Evolutionary conservation across 352 stramenopile species (phyloP).

Genomic region (Thraustochytrium striatum): DNA sequence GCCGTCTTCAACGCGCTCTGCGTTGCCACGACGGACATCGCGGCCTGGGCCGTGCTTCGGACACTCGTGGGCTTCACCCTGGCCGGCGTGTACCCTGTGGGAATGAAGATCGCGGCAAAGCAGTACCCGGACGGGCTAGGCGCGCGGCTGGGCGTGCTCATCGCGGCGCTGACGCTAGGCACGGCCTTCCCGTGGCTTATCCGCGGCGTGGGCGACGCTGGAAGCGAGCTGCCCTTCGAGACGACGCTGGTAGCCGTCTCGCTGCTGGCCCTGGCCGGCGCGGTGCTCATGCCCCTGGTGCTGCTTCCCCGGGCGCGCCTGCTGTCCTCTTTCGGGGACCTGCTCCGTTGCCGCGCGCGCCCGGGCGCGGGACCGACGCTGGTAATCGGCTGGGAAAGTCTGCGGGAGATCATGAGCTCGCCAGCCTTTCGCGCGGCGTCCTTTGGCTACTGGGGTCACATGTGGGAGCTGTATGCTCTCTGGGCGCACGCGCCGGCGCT

Average conservation of each 20-base stretch:
- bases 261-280: background rate
- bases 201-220: background rate
- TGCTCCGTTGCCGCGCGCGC: background rate
- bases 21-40: conserved; percentile 23
- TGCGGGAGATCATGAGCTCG: background rate
- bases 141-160: conserved; percentile 49
- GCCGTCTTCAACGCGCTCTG: conserved; percentile 51
- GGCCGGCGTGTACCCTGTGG: conserved; percentile 55
- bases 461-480: conserved; percentile 56
- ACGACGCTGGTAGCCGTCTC: background rate
- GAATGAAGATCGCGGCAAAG: conserved; percentile 54
- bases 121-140: conserved; percentile 52
- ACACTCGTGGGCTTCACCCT: conserved; percentile 51
- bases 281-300: background rate
- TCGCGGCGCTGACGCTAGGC: conserved; percentile 53
- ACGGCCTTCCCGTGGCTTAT: conserved; percentile 54
- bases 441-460: conserved; percentile 55
- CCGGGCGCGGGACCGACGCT: background rate
- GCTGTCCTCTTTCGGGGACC: background rate
- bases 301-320: background rate
- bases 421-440: conserved; percentile 33
- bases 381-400: background rate
- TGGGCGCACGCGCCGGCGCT: conserved; percentile 52
- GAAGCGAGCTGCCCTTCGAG: background rate
- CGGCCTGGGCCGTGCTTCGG: conserved; percentile 46